phyloP scores from a whole-genome alignment of 495 filamentous ascomycete genomes.

The Xylaria scruposa region DNA sequence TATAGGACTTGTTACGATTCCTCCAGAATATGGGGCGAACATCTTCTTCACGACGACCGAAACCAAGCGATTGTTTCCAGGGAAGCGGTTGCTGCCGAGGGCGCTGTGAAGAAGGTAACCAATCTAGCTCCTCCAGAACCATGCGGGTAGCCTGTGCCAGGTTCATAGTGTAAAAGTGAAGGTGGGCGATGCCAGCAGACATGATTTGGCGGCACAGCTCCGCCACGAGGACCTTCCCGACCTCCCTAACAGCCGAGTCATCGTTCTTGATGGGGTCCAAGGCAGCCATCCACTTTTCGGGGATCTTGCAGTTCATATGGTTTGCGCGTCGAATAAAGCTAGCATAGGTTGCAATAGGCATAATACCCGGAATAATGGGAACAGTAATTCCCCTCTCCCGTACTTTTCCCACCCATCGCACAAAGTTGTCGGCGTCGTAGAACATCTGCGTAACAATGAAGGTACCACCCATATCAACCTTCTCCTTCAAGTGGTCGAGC shows the following conservation, averaged over 20 bases:
- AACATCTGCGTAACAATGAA: constrained; percentile 99
- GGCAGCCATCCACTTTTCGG: constrained; percentile 76
- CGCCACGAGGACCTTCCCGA: constrained; percentile 88
- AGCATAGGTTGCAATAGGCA: constrained; percentile 96
- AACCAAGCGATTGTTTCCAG: constrained; percentile 91
- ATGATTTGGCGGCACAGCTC: constrained; percentile 89
- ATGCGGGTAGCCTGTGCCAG: constrained; percentile 91
- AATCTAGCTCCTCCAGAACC: constrained; percentile 86
- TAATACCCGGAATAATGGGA: constrained; percentile 96
- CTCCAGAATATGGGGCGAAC: constrained; percentile 99
- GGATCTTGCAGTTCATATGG: constrained; percentile 85
- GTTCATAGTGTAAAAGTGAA: constrained; percentile 99
- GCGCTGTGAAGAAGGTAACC: constrained; percentile 75
- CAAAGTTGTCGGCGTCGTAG: constrained; percentile 95
- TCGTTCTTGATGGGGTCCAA: constrained; percentile 97
- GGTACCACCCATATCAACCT: constrained; percentile 90
- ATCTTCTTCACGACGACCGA: constrained; percentile 89
- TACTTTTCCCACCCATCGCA: constrained; percentile 86
- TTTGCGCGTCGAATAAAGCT: constrained; percentile 87
- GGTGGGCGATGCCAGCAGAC: constrained; percentile 78
- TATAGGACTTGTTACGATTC: constrained; percentile 93
- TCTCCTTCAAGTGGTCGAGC: constrained; percentile 95
- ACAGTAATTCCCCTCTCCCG: constrained; percentile 83
- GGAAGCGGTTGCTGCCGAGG: constrained; percentile 85
- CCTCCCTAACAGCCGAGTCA: constrained; percentile 87